Base-by-base conservation (phyloP, 2,329 filamentous ascomycete genomes). In the Xylaria sp. region DNA sequence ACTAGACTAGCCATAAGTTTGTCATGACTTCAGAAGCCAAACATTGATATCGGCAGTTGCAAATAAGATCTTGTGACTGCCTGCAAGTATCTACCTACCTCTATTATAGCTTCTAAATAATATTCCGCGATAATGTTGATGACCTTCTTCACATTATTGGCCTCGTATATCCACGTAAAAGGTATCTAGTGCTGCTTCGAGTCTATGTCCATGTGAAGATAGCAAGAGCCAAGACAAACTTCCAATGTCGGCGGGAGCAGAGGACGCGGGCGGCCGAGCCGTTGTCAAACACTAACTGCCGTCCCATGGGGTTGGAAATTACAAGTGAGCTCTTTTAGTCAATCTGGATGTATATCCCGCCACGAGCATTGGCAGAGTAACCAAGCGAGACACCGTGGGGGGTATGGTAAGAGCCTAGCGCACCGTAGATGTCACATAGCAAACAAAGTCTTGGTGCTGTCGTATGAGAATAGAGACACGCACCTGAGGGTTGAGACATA, bases 381-480 rank as follows among this genome's bases (percentile, higher is more conserved):
- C 41, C 23, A 18, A 18, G 44, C 48, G 5, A 51, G 15, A 57
- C 10, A 55, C 34, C 9, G 13, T 18, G 20, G 57, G 28, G 9
- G 23, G 23, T 25, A 25, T 25, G 23, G 23, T 10, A 20, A 25
- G 13, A 13, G 32, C 32, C 28, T 55, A 15, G 52, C 41, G 10
- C 39, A 50, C 20, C 18, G 12, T 60, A 12, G 37, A 20, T 13
- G 10, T n/a, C 39, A 7, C 23, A 20, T 37, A 25, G 39, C 9
- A 37, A 50, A 48, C 46, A 18, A 20, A 25, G n/a, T 3, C 39
- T 13, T 25, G 13, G 25, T 37, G 37, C 60, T 39, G 56, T 68
- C 66, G 52, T 46, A 55, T 64, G 41, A 44, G 51, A n/a, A 37
- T 7, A 58, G 67, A 63, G 63, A 69, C 66, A 57, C 58, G 37